Percentiles rank a stretch among this genome's conserved stretches.
These are phyloP conservation scores for Mytilinidion resinicola DNA, from an alignment of 495 filamentous ascomycete genomes.

Conservation along the genomic window DNA sequence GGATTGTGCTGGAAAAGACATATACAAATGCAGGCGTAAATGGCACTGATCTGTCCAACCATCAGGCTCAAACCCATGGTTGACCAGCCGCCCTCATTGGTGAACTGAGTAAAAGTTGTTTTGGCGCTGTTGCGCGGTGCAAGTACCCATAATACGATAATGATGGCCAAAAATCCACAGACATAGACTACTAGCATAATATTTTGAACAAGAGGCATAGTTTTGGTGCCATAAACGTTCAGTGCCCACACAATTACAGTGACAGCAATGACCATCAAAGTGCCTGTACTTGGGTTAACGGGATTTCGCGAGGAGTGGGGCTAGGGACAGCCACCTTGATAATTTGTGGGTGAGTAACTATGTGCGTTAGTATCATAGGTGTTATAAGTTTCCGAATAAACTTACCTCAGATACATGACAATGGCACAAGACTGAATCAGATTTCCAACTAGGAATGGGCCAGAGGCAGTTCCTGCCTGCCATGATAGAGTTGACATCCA, in stretches of 20 bases:
- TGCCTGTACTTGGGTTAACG: conserved; percentile 22
- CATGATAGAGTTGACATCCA: conserved; percentile 34
- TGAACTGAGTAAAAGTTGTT: conserved; percentile 10
- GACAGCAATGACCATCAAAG: conserved; percentile 47
- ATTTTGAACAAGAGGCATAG: conserved; percentile 30
- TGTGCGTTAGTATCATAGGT: too few species aligned
- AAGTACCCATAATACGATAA: conserved; percentile 24
- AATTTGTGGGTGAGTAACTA: conserved; percentile 44
- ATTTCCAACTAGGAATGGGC: conserved; percentile 48
- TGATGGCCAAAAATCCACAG: conserved; percentile 26
- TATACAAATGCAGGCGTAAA: conserved; percentile 37
- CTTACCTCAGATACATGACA: conserved; percentile 39
- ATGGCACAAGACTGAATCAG: conserved; percentile 56
- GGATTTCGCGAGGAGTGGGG: too few species aligned
- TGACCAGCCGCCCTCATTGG: conserved; percentile 25
- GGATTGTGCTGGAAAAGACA: not conserved
- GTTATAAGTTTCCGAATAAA: too few species aligned
- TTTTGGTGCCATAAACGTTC: conserved; percentile 49
- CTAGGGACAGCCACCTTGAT: conserved; percentile 39
- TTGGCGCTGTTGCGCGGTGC: conserved; percentile 9
- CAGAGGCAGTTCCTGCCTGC: conserved; percentile 39
- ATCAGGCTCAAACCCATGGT: conserved; percentile 38
- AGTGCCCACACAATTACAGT: conserved; percentile 30
- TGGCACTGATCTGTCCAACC: conserved; percentile 47
- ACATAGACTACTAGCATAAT: conserved; percentile 27